These are phyloP conservation scores for Cytospora schulzeri DNA, from an alignment of 2,329 filamentous ascomycete species.

Conservation along the genomic window DNA sequence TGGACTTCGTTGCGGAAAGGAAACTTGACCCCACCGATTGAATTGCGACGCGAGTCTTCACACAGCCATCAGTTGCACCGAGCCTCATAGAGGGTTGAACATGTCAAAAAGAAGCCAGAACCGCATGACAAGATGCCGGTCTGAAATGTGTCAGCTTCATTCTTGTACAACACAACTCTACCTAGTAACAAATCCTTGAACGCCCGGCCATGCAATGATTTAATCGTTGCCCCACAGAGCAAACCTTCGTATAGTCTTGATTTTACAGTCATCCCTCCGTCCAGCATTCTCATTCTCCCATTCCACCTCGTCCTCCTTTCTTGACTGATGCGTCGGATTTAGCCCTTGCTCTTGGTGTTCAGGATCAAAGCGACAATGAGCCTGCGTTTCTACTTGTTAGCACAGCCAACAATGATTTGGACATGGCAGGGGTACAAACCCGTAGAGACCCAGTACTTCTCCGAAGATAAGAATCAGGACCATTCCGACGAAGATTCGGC, in stretches of 20 bases:
- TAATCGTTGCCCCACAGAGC: constrained; percentile 11
- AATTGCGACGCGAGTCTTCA: not conserved
- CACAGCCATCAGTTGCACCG: not conserved
- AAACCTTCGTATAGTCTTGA: constrained; percentile 15
- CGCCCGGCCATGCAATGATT: constrained; percentile 28
- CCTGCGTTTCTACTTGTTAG: constrained; percentile 47
- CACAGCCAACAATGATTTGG: not conserved
- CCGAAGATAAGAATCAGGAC: constrained; percentile 98
- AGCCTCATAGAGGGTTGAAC: not conserved
- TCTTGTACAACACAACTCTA: constrained; percentile 24
- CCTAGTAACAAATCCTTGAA: constrained; percentile 24
- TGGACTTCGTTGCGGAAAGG: too few species aligned
- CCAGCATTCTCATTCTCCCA: not conserved
- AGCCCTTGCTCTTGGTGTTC: constrained; percentile 80
- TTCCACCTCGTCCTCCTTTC: not conserved
- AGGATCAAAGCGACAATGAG: constrained; percentile 92
- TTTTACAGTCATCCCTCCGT: constrained; percentile 19
- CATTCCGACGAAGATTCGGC: constrained; percentile 96
- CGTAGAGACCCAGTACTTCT: constrained; percentile 94
- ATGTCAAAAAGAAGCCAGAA: not conserved
- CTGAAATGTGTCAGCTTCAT: constrained; percentile 23
- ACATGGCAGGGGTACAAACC: constrained; percentile 57
- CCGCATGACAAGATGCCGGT: not conserved
- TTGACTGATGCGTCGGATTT: constrained; percentile 30
- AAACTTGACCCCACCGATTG: too few species aligned